phyloP scores from a whole-genome alignment of 192 early-diverging fungal genomes.

The Gamsiella multidivaricata region DNA sequence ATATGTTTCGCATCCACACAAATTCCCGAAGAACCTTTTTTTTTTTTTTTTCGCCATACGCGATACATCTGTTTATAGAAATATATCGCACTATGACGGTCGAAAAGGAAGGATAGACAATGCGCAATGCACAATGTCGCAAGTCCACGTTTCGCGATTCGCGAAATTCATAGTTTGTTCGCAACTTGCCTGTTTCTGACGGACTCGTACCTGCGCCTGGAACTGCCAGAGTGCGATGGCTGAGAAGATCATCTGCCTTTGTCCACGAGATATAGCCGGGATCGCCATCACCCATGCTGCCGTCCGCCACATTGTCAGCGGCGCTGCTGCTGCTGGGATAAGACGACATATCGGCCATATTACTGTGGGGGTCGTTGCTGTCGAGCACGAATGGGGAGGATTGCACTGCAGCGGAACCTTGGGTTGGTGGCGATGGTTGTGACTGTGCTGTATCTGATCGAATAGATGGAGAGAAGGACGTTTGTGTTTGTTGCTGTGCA shows the following conservation, averaged over 20 bases:
- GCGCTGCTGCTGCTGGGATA: background rate
- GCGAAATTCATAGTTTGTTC: no score
- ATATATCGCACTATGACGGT: no score
- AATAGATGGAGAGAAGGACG: background rate
- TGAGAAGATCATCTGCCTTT: constrained; percentile 13
- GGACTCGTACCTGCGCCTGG: background rate
- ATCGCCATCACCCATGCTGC: background rate
- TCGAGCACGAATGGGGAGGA: background rate
- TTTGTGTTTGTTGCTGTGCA: background rate
- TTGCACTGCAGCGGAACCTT: background rate
- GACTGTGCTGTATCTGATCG: constrained; percentile 5
- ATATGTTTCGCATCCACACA: no score
- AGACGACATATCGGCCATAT: no score
- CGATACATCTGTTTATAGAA: no score
- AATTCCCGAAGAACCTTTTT: no score
- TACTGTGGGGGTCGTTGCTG: background rate
- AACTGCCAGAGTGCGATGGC: constrained; percentile 7
- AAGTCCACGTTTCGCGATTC: no score
- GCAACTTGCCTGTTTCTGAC: constrained; percentile 2
- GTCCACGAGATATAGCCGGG: background rate
- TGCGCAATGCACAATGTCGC: constrained; percentile 9
- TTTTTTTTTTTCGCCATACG: no score
- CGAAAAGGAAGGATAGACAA: no score
- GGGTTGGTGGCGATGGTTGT: background rate
- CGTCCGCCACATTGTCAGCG: background rate